These are phyloP conservation scores for Nidula niveotomentosa DNA, from an alignment of 1,284 basidiomycete species.

Conservation along the genomic window DNA sequence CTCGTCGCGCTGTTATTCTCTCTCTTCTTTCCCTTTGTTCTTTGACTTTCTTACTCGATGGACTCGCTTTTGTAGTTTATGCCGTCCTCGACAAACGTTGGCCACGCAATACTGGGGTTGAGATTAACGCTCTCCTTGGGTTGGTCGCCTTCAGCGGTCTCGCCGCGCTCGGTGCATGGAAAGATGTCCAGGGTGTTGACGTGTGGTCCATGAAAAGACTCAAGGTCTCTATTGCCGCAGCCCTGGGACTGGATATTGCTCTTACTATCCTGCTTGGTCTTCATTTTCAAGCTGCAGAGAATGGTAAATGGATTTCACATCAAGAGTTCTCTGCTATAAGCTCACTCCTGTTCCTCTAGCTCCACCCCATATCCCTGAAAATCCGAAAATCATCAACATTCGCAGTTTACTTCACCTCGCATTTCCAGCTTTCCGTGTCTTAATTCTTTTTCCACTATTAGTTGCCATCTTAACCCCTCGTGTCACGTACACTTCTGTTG, in stretches of 20 bases:
- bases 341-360: too few relatives aligned
- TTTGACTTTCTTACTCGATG: slow-evolving; percentile 85
- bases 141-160: slow-evolving; percentile 67
- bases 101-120: slow-evolving; percentile 64
- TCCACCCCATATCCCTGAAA: slow-evolving; percentile 36
- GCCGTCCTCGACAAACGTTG: slow-evolving; percentile 66
- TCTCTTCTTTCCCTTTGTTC: slow-evolving; percentile 69
- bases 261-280: slow-evolving; percentile 55
- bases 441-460: slow-evolving; percentile 61
- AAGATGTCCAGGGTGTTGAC: slow-evolving; percentile 67
- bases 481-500: slow-evolving; percentile 54
- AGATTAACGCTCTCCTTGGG: slow-evolving; percentile 66
- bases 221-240: slow-evolving; percentile 47
- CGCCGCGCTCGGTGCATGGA: slow-evolving; percentile 72
- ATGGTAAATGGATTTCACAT: too few relatives aligned
- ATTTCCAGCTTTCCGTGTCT: slow-evolving; percentile 63
- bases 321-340: too few relatives aligned
- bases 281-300: slow-evolving; percentile 35
- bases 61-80: slow-evolving; percentile 65
- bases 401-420: slow-evolving; percentile 51
- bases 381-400: slow-evolving; percentile 27
- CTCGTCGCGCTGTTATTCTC: slow-evolving; percentile 73
- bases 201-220: slow-evolving; percentile 69
- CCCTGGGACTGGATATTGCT: slow-evolving; percentile 59
- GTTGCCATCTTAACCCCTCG: slow-evolving; percentile 58